phyloP scores from a whole-genome alignment of 75 land plant genomes.

The Pinus albicaulis region DNA sequence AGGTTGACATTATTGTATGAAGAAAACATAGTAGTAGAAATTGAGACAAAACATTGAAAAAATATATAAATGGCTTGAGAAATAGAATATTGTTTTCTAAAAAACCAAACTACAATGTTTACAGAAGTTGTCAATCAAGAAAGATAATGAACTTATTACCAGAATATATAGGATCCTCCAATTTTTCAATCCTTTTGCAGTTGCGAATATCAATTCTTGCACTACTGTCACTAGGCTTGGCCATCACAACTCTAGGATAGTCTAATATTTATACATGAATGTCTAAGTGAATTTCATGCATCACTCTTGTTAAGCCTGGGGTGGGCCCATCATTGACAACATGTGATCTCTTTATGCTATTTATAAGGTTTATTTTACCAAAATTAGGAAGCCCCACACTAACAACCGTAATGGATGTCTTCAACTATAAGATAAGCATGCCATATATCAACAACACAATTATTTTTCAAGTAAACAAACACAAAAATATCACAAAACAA shows the following conservation, averaged over 20 bases:
- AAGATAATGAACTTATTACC: too few species aligned
- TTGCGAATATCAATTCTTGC: slow-evolving; percentile 80
- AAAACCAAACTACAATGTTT: too few species aligned
- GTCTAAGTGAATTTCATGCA: slow-evolving; percentile 97
- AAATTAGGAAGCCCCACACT: slow-evolving; percentile 95
- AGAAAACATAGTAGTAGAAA: too few species aligned
- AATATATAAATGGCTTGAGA: too few species aligned
- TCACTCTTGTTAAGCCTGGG: slow-evolving; percentile 85
- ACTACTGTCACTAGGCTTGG: slow-evolving; percentile 57
- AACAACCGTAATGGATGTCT: slow-evolving; percentile 86
- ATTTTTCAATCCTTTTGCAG: slow-evolving; percentile 86
- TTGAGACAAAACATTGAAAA: too few species aligned
- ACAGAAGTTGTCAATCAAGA: too few species aligned
- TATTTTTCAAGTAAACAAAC: too few species aligned
- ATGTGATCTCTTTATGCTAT: slow-evolving; percentile 74
- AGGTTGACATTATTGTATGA: too few species aligned
- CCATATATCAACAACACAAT: too few species aligned
- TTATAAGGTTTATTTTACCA: slow-evolving; percentile 94
- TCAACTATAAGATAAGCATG: slow-evolving; percentile 74
- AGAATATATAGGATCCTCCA: slow-evolving; percentile 77
- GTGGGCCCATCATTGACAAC: slow-evolving; percentile 94
- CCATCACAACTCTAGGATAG: slow-evolving; percentile 96
- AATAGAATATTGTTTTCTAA: too few species aligned
- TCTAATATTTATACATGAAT: slow-evolving; percentile 90
- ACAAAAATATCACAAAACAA: too few species aligned